Evolutionary conservation across 2,329 filamentous ascomycete species (phyloP), one percentile per base, ranked within the genome.

Genomic region (Fusarium nodosum): DNA sequence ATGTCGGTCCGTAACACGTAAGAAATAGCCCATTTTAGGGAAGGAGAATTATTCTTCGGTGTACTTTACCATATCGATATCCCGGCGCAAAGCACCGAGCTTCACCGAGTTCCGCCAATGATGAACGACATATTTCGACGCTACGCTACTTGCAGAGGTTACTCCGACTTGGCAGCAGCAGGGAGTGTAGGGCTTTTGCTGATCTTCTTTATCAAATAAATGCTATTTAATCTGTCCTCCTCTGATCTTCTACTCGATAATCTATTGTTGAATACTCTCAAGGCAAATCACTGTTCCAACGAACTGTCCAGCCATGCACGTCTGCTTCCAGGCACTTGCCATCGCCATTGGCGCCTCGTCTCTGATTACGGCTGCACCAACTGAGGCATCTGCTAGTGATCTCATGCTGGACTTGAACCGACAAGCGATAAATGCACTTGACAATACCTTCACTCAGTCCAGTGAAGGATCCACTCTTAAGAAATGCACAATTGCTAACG

Each of bases 401-500:
- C 36, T 63, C 2, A 18, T 63, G 15, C 26, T 28, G 2, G 36
- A 63, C 1, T 31, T 63, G 1, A 63, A 63, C 22, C 1, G 15
- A 9, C 62, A 63, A 4, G 60, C 58, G 0, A 30, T n/a, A 1
- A 4, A 5, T 16, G 36, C 50, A 4, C n/a, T 63, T 6, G 20
- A 56, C 4, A 33, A 8, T 12, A 6, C 3, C 1, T 28, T 39
- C 1, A 7, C n/a, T 3, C 26, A 47, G 0, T 12, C 9, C 0
- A 39, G 5, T 2, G n/a, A 31, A n/a, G 9, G 56, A 18, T 31
- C 48, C 0, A 15, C 8, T 2, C 7, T 9, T 5, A 48, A 56
- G 18, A 56, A 44, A 13, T 63, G 58, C 26, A 48, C 60, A 8
- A 47, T 42, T 1, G 26, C 42, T 1, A 63, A 63, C 3, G 50